These are phyloP conservation scores for Kodamaea arcana DNA, from an alignment of 1,139 yeast genomes.

Conservation along the genomic window DNA sequence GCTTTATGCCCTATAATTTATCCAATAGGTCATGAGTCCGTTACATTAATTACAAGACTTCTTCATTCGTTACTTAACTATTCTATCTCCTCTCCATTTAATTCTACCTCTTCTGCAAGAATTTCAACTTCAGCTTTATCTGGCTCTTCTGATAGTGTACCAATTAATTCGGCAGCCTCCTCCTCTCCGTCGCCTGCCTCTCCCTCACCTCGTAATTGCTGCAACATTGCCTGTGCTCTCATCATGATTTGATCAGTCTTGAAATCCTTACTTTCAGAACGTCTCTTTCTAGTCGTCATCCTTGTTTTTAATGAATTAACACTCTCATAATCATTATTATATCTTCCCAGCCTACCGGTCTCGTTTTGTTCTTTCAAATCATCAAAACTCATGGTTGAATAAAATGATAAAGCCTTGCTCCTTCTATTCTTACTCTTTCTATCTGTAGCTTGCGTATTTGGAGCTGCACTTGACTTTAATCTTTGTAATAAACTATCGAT, in stretches of 20 bases:
- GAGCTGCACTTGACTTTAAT: slow-evolving; percentile 31
- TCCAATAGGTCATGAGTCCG: too few species aligned
- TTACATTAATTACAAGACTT: too few species aligned
- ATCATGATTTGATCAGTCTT: slow-evolving; percentile 28
- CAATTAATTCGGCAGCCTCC: too few species aligned
- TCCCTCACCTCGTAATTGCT: slow-evolving; percentile 23
- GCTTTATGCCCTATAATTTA: too few species aligned
- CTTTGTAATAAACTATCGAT: slow-evolving; percentile 39
- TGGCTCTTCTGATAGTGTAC: too few species aligned
- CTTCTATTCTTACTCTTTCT: slow-evolving; percentile 23
- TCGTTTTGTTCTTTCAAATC: slow-evolving; percentile 15
- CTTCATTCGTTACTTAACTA: too few species aligned
- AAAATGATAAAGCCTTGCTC: slow-evolving; percentile 34
- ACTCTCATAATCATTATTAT: slow-evolving; percentile 32
- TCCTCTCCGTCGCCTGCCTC: background rate
- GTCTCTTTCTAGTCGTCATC: slow-evolving; percentile 32
- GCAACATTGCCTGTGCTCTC: slow-evolving; percentile 43
- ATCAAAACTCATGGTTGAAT: slow-evolving; percentile 28
- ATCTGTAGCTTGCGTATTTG: slow-evolving; percentile 17
- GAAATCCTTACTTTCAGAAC: slow-evolving; percentile 10
- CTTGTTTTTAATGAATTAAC: slow-evolving; percentile 37
- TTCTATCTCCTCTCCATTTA: too few species aligned
- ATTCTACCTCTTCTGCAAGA: too few species aligned
- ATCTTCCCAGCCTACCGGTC: background rate
- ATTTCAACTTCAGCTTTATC: too few species aligned